Conservation (phyloP, 2,329 filamentous ascomycete species). For the Aspergillus fijiensis region DNA sequence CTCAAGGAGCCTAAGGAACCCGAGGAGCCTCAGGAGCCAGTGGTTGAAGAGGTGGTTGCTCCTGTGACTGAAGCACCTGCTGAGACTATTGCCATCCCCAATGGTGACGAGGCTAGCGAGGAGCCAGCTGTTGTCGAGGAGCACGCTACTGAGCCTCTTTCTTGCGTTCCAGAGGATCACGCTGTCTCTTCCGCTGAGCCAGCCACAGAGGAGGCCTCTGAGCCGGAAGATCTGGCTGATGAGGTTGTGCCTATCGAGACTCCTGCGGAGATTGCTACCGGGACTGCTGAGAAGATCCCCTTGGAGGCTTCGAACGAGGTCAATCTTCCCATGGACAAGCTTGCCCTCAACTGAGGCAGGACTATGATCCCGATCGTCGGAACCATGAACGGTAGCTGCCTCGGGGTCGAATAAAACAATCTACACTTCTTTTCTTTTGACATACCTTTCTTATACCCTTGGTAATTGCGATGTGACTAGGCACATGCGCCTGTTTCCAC, state of each 20-base stretch:
- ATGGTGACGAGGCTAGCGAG: background rate
- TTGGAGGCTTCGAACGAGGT: slow-evolving; percentile 18
- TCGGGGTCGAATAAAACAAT: slow-evolving; percentile 6
- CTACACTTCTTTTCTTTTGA: slow-evolving; percentile 14
- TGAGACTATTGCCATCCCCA: background rate
- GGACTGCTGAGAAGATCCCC: slow-evolving; percentile 42
- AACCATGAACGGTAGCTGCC: background rate
- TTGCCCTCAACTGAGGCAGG: slow-evolving; percentile 24
- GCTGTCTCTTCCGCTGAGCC: slow-evolving; percentile 8
- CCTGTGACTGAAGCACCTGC: background rate
- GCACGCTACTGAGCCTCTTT: slow-evolving; percentile 4
- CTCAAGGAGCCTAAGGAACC: background rate
- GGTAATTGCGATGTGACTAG: slow-evolving; percentile 14
- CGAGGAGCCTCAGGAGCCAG: background rate
- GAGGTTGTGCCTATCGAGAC: slow-evolving; percentile 2
- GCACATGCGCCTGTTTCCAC: slow-evolving; percentile 7
- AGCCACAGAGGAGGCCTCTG: background rate
- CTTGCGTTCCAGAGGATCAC: slow-evolving; percentile 3
- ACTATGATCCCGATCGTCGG: background rate
- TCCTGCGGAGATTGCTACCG: slow-evolving; percentile 47
- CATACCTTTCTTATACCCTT: slow-evolving; percentile 22
- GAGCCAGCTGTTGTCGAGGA: slow-evolving; percentile 2
- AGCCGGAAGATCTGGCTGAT: background rate
- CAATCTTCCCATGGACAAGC: slow-evolving; percentile 28
- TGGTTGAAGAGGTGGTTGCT: background rate